Evolutionary conservation across 495 filamentous ascomycete genomes (phyloP).

Genomic region (Annulohypoxylon maeteangense): DNA sequence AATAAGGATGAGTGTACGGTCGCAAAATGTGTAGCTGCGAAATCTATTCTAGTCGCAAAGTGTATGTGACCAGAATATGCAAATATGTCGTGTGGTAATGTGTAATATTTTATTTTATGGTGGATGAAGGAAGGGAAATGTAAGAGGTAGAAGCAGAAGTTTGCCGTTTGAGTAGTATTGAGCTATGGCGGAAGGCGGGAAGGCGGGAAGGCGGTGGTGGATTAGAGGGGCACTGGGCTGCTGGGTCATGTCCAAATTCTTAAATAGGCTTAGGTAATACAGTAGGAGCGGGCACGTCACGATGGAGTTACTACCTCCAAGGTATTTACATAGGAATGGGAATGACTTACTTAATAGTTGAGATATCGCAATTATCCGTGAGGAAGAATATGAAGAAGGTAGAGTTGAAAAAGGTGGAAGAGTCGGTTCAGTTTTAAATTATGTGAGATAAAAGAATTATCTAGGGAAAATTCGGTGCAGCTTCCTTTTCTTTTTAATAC

Average conservation of each 20-base stretch:
- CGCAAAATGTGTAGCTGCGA: neutral
- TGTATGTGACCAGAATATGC: neutral
- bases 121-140: neutral
- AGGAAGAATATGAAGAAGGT: neutral
- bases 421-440: neutral
- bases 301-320: neutral
- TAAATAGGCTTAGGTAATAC: neutral
- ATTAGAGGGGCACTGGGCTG: neutral
- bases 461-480: neutral
- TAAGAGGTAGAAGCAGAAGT: slow-evolving; percentile 7
- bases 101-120: neutral
- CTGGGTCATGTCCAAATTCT: no score
- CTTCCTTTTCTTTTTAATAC: neutral
- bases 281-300: neutral
- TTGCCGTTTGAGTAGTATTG: neutral
- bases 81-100: neutral
- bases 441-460: neutral
- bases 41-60: neutral
- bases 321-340: neutral
- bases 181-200: neutral
- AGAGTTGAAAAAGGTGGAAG: neutral
- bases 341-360: neutral
- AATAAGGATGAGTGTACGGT: neutral
- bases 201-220: neutral
- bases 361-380: neutral